phyloP scores from a whole-genome alignment of 441 rosid species.

The Gossypium davidsonii region DNA sequence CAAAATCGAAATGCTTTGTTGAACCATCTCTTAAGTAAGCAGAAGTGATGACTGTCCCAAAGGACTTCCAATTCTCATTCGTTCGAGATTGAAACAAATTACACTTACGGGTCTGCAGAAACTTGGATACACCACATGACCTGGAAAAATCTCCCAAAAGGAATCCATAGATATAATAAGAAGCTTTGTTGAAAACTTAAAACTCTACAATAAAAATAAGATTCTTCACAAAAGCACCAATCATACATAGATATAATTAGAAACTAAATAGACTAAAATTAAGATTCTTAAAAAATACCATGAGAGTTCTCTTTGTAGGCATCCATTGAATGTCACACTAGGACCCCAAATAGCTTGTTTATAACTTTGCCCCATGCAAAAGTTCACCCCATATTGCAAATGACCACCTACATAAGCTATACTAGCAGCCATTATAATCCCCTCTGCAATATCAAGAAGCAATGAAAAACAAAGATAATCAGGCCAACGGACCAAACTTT shows the following conservation, averaged over 20 bases:
- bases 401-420: conserved; percentile 46
- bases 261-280: neutral
- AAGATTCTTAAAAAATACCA: conserved; percentile 37
- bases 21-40: conserved; percentile 41
- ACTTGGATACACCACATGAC: conserved; percentile 50
- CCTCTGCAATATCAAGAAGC: conserved; percentile 19
- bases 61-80: conserved; percentile 27
- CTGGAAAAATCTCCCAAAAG: conserved; percentile 29
- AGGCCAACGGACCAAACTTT: neutral
- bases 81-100: conserved; percentile 26
- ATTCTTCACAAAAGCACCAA: neutral
- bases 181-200: neutral
- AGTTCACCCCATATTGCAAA: conserved; percentile 28
- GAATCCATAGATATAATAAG: neutral
- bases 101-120: conserved; percentile 34
- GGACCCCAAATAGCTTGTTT: conserved; percentile 37
- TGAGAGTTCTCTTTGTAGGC: conserved; percentile 43
- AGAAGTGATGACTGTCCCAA: conserved; percentile 25
- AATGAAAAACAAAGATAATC: neutral
- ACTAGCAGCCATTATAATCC: conserved; percentile 45
- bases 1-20: conserved; percentile 76
- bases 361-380: conserved; percentile 30
- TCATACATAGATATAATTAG: neutral
- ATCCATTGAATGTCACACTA: conserved; percentile 33
- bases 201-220: neutral